Evolutionary conservation across 2,329 filamentous ascomycete species (phyloP).

Genomic region (Penicillium freii): DNA sequence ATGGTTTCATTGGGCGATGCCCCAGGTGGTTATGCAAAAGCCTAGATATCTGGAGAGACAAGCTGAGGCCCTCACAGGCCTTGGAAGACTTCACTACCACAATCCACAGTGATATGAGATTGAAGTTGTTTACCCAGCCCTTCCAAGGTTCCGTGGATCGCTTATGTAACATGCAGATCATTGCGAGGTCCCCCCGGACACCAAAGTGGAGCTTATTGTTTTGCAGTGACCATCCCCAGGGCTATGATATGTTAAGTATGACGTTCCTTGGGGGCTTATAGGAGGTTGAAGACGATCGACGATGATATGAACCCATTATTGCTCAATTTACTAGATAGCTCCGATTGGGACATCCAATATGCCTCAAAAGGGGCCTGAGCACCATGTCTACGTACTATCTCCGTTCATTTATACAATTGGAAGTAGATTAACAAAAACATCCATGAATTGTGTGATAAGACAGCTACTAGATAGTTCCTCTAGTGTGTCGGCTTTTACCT

Average conservation of each 20-base stretch:
- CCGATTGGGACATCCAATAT: slow-evolving; percentile 12
- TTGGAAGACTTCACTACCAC: slow-evolving; percentile 2
- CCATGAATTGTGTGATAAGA: background rate
- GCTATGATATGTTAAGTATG: background rate
- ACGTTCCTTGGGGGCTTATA: background rate
- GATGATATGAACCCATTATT: background rate
- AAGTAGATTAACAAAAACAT: background rate
- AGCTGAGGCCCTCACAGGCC: background rate
- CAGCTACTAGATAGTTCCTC: no score
- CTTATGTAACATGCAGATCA: slow-evolving; percentile 21
- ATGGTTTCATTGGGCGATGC: slow-evolving; percentile 24
- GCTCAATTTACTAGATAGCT: slow-evolving; percentile 1
- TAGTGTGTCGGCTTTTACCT: background rate
- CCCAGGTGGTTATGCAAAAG: background rate
- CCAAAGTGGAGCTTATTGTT: slow-evolving; percentile 4
- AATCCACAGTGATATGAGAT: background rate
- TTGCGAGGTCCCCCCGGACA: background rate
- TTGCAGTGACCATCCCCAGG: background rate
- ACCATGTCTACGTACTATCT: background rate
- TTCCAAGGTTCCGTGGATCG: background rate
- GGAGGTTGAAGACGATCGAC: background rate
- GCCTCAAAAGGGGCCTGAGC: slow-evolving; percentile 6
- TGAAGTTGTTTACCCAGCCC: slow-evolving; percentile 7
- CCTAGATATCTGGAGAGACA: background rate
- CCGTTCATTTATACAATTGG: background rate